These are phyloP conservation scores for Geotrichum macrosporum DNA, from an alignment of 1,139 yeast species.

Conservation along the genomic window DNA sequence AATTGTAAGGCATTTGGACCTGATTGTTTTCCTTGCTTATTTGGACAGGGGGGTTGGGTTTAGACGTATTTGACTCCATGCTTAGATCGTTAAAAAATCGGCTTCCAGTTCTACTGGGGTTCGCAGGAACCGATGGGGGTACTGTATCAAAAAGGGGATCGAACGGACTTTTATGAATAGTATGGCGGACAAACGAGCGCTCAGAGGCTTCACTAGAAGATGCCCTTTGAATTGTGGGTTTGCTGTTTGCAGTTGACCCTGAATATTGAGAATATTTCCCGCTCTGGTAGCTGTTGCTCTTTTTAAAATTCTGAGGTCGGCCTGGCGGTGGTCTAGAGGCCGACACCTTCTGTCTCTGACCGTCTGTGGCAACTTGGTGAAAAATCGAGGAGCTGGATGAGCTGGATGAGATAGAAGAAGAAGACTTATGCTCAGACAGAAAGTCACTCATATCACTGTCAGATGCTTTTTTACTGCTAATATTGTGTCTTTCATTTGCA, in stretches of 20 bases:
- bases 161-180: conserved; percentile 8
- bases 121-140: not conserved
- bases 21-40: not conserved
- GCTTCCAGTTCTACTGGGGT: not conserved
- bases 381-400: not conserved
- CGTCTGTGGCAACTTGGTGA: not conserved
- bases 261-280: too few relatives aligned
- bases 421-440: conserved; percentile 10
- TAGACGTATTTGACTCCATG: not conserved
- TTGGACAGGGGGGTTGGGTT: not conserved
- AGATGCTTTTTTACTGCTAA: not conserved
- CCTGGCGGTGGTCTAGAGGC: too few relatives aligned
- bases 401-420: conserved; percentile 1
- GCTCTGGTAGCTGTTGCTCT: too few relatives aligned
- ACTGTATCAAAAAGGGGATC: not conserved
- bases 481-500: not conserved
- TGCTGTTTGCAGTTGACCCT: too few relatives aligned
- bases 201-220: not conserved
- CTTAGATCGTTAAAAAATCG: not conserved
- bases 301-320: not conserved
- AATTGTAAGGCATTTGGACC: too few relatives aligned
- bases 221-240: too few relatives aligned
- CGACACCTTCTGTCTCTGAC: not conserved
- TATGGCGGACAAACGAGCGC: conserved; percentile 9
- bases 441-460: conserved; percentile 13